Percentiles rank a stretch among this genome's conserved stretches.
Evolutionary conservation across 2,329 filamentous ascomycete genomes (phyloP).

Genomic region (Neonectria hederae): DNA sequence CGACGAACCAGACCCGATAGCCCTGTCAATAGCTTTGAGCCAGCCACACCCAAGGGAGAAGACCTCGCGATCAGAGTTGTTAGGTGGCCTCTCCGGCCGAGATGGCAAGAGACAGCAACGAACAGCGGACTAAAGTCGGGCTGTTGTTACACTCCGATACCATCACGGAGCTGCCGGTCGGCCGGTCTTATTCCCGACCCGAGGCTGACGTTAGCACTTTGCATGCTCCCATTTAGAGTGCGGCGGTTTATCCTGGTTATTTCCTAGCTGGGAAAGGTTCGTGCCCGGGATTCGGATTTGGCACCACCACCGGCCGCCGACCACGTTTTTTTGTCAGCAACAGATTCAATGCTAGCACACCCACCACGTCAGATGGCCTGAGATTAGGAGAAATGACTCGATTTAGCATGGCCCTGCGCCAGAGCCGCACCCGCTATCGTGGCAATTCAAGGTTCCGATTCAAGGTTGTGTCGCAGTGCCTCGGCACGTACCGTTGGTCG

Average conservation of each 20-base stretch:
- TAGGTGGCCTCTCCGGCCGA: not conserved
- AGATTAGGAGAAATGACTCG: slow-evolving; percentile 23
- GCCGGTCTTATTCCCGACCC: slow-evolving; percentile 20
- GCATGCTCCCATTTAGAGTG: not conserved
- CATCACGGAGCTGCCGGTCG: slow-evolving; percentile 6
- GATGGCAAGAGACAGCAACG: not conserved
- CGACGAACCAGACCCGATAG: slow-evolving; percentile 10
- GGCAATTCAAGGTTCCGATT: not conserved
- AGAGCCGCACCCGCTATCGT: slow-evolving; percentile 5
- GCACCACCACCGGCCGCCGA: slow-evolving; percentile 12
- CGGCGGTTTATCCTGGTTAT: slow-evolving; percentile 1
- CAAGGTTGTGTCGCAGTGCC: slow-evolving; percentile 3
- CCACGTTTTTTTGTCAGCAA: slow-evolving; percentile 7
- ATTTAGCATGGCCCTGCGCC: slow-evolving; percentile 6
- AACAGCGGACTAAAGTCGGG: not conserved
- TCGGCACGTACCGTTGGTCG: slow-evolving; percentile 10
- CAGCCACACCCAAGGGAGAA: not conserved
- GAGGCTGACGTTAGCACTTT: slow-evolving; percentile 3
- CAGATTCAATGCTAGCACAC: not conserved
- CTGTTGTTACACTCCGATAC: not conserved
- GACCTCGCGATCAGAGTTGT: not conserved
- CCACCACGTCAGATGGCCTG: slow-evolving; percentile 23
- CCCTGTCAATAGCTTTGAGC: slow-evolving; percentile 1
- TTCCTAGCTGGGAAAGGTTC: slow-evolving; percentile 6
- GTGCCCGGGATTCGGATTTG: slow-evolving; percentile 29